These are phyloP conservation scores for Striga hermonthica DNA, from an alignment of 305 asterid genomes.

Conservation along the genomic window DNA sequence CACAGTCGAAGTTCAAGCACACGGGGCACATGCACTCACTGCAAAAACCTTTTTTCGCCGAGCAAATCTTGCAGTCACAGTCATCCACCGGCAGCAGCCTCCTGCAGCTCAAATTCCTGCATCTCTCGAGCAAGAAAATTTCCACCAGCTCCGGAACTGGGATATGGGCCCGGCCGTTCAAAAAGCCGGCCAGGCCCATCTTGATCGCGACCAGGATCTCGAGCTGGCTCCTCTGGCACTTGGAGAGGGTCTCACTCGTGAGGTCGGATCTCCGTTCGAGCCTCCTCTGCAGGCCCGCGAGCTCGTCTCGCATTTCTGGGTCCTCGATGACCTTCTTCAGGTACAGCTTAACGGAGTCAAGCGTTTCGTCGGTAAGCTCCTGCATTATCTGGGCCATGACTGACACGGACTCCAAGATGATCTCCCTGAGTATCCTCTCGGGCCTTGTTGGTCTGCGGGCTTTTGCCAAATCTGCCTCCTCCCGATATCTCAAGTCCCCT, in stretches of 20 bases:
- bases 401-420: slow-evolving; percentile 68
- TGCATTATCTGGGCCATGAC: slow-evolving; percentile 68
- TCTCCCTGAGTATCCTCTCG: slow-evolving; percentile 73
- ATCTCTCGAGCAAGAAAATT: slow-evolving; percentile 73
- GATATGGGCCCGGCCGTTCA: slow-evolving; percentile 44
- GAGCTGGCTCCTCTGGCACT: slow-evolving; percentile 72
- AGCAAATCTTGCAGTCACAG: slow-evolving; percentile 94
- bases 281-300: slow-evolving; percentile 56
- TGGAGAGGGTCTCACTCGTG: slow-evolving; percentile 62
- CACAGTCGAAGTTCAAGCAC: slow-evolving; percentile 85
- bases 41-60: slow-evolving; percentile 81
- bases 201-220: slow-evolving; percentile 73
- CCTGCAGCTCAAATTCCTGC: slow-evolving; percentile 76
- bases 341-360: slow-evolving; percentile 66
- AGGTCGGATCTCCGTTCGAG: slow-evolving; percentile 85
- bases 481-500: slow-evolving; percentile 43
- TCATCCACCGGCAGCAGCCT: slow-evolving; percentile 83
- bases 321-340: slow-evolving; percentile 47
- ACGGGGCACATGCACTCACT: slow-evolving; percentile 98
- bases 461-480: slow-evolving; percentile 45
- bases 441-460: slow-evolving; percentile 52
- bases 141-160: slow-evolving; percentile 64
- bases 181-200: slow-evolving; percentile 61
- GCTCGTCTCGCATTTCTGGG: slow-evolving; percentile 62
- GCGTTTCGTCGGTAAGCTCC: slow-evolving; percentile 74